Percentiles rank a stretch among this genome's conserved stretches.
Conservation (phyloP, 2,329 filamentous ascomycete species). For the Ophiostoma fasciatum region DNA sequence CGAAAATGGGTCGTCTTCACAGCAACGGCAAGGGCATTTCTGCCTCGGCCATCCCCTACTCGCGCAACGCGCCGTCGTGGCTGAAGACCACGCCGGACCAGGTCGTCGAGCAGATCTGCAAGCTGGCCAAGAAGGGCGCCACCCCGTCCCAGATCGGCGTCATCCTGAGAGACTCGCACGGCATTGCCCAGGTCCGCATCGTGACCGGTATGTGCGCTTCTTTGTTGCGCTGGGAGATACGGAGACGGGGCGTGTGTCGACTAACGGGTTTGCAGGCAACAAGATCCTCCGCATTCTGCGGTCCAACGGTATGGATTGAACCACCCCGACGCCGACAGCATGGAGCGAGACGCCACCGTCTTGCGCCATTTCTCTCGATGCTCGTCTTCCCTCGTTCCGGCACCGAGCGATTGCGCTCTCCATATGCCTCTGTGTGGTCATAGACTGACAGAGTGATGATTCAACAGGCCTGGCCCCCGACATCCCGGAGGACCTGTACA, state of each 20-base stretch:
- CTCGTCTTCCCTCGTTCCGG: neutral
- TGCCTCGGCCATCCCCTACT: slow-evolving; percentile 91
- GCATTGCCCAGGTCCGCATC: slow-evolving; percentile 93
- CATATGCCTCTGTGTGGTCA: slow-evolving; percentile 74
- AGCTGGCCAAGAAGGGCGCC: slow-evolving; percentile 97
- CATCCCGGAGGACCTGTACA: slow-evolving; percentile 98
- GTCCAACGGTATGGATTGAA: slow-evolving; percentile 71
- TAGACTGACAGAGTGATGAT: slow-evolving; percentile 81
- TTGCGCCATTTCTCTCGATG: neutral
- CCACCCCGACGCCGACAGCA: slow-evolving; percentile 3
- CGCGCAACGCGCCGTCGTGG: slow-evolving; percentile 82
- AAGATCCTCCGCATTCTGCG: slow-evolving; percentile 99
- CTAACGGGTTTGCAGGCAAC: slow-evolving; percentile 52
- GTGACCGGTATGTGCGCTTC: slow-evolving; percentile 79
- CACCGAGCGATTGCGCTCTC: neutral
- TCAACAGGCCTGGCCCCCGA: slow-evolving; percentile 91
- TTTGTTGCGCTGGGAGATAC: too few species aligned
- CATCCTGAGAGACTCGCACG: slow-evolving; percentile 93
- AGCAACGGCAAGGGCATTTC: slow-evolving; percentile 99
- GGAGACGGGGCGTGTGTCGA: too few species aligned
- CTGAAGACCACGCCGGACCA: slow-evolving; percentile 97
- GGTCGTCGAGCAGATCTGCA: slow-evolving; percentile 98
- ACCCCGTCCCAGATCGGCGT: slow-evolving; percentile 99
- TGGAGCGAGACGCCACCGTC: too few species aligned
- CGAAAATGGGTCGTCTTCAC: slow-evolving; percentile 93